Evolutionary conservation across 1,139 yeast species (phyloP).

Genomic region (Blastobotrys elegans): DNA sequence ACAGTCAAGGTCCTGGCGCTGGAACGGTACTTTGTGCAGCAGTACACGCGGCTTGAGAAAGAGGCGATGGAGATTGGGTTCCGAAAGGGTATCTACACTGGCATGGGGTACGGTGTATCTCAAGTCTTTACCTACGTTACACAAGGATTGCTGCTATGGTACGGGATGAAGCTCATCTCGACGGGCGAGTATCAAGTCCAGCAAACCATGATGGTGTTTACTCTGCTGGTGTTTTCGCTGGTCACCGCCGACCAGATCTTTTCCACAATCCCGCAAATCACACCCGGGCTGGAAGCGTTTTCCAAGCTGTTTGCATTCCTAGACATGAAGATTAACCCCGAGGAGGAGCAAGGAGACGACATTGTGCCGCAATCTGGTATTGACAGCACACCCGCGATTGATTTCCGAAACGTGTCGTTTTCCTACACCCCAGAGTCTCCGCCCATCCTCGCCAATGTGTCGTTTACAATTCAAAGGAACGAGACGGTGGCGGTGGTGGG

Average conservation of each 20-base stretch:
- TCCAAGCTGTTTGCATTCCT: slow-evolving; percentile 13
- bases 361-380: not conserved
- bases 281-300: slow-evolving; percentile 51
- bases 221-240: slow-evolving; percentile 69
- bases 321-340: slow-evolving; percentile 2
- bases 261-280: slow-evolving; percentile 65
- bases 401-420: not conserved
- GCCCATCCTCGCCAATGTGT: slow-evolving; percentile 16
- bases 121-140: slow-evolving; percentile 53
- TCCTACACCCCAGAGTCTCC: not conserved
- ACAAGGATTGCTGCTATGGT: slow-evolving; percentile 67
- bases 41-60: slow-evolving; percentile 35
- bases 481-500: slow-evolving; percentile 83
- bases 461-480: slow-evolving; percentile 50
- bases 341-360: slow-evolving; percentile 1
- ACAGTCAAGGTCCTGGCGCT: slow-evolving; percentile 59
- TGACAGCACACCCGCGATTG: not conserved
- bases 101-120: slow-evolving; percentile 57
- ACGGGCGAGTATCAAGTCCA: slow-evolving; percentile 47
- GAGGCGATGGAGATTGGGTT: slow-evolving; percentile 18
- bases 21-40: slow-evolving; percentile 42
- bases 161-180: slow-evolving; percentile 68
- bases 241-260: slow-evolving; percentile 57
- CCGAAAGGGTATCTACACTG: slow-evolving; percentile 35
- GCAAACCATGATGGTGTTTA: slow-evolving; percentile 63